phyloP scores from a whole-genome alignment of 345 rosid species.

The Laguncularia racemosa region DNA sequence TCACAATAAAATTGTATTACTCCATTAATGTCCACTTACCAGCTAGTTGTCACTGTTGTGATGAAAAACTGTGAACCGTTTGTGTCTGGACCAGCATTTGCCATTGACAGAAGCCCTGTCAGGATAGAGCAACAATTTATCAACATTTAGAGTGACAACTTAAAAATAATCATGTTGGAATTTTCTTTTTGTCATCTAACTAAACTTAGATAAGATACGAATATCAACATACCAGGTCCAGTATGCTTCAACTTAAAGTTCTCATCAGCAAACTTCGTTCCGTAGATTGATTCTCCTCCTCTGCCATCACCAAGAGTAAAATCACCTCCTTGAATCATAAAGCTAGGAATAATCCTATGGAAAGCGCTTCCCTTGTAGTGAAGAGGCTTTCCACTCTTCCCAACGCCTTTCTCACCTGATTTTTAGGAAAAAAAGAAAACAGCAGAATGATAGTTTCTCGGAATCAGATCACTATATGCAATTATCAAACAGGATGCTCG shows the following conservation, averaged over 20 bases:
- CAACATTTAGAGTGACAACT: too few relatives aligned
- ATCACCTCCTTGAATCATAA: conserved; percentile 96
- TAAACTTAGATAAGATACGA: background rate
- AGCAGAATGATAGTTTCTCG: background rate
- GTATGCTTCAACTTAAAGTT: conserved; percentile 96
- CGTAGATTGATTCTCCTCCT: conserved; percentile 96
- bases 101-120: conserved; percentile 83
- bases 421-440: background rate
- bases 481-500: background rate
- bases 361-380: conserved; percentile 76
- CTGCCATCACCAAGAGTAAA: conserved; percentile 92
- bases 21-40: conserved; percentile 32
- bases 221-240: conserved; percentile 60
- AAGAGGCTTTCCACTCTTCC: conserved; percentile 85
- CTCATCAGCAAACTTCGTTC: conserved; percentile 90
- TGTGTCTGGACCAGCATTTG: conserved; percentile 86
- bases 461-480: background rate
- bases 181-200: too few relatives aligned
- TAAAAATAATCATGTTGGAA: too few relatives aligned
- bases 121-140: background rate
- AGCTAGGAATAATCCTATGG: conserved; percentile 96
- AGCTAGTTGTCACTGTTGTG: conserved; percentile 84
- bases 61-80: conserved; percentile 96
- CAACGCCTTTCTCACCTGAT: conserved; percentile 84
- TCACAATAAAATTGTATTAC: background rate